These are phyloP conservation scores for Lindgomyces ingoldianus DNA, from an alignment of 495 filamentous ascomycete species.

Conservation along the genomic window DNA sequence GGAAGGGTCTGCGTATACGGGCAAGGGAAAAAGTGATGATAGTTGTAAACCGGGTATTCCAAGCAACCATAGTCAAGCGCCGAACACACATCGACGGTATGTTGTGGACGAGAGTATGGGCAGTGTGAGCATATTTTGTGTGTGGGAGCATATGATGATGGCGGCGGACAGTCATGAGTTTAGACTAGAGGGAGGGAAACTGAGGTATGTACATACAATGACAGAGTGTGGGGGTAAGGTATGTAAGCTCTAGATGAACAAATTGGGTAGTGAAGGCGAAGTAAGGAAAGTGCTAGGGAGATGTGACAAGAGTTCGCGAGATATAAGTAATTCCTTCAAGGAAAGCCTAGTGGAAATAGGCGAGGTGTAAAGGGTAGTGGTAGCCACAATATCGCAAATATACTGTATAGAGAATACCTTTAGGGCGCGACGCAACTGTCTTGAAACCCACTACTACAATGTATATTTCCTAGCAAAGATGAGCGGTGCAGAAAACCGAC, in stretches of 20 bases:
- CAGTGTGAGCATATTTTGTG: slow-evolving; percentile 28
- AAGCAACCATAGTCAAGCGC: slow-evolving; percentile 19
- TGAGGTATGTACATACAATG: slow-evolving; percentile 23
- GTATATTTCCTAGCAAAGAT: too few relatives aligned
- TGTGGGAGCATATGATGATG: slow-evolving; percentile 31
- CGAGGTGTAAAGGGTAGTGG: too few relatives aligned
- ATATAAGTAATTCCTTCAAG: too few relatives aligned
- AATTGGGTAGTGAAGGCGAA: too few relatives aligned
- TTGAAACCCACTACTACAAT: too few relatives aligned
- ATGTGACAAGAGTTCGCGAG: too few relatives aligned
- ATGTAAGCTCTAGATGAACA: slow-evolving; percentile 22
- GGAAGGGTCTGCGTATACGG: slow-evolving; percentile 22
- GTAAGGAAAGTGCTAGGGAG: too few relatives aligned
- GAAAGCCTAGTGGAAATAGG: too few relatives aligned
- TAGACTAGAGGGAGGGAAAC: slow-evolving; percentile 11
- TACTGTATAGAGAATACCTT: too few relatives aligned
- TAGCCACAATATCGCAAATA: too few relatives aligned
- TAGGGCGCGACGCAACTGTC: too few relatives aligned
- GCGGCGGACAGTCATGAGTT: slow-evolving; percentile 15
- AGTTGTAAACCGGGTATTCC: slow-evolving; percentile 43
- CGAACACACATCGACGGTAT: slow-evolving; percentile 27
- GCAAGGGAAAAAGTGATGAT: slow-evolving; percentile 38
- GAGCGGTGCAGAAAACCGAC: too few relatives aligned
- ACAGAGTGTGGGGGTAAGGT: slow-evolving; percentile 23
- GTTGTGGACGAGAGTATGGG: slow-evolving; percentile 31